Conservation (phyloP, 805 yeast species). For the Phaffomyces opuntiae region DNA sequence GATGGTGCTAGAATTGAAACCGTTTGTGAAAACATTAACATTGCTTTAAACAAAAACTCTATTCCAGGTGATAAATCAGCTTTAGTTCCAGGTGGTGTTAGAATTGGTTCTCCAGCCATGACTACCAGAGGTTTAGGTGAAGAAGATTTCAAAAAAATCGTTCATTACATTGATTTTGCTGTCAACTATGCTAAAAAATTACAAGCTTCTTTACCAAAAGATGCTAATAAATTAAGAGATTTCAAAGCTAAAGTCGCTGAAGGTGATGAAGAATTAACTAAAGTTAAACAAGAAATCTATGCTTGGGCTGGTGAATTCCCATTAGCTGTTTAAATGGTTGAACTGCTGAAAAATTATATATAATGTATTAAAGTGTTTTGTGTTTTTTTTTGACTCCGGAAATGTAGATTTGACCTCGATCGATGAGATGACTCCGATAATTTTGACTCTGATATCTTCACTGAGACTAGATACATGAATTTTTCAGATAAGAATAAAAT, state of each 20-base stretch:
- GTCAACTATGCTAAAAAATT: conserved; percentile 49
- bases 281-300: conserved; percentile 70
- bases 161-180: conserved; percentile 72
- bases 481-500: no score
- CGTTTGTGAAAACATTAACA: conserved; percentile 80
- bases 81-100: conserved; percentile 89
- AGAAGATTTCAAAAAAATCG: conserved; percentile 74
- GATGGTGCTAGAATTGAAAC: conserved; percentile 97
- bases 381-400: background rate
- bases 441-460: no score
- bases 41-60: conserved; percentile 94
- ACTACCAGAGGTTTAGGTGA: conserved; percentile 87
- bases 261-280: conserved; percentile 61
- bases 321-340: conserved; percentile 39
- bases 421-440: no score
- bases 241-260: conserved; percentile 77
- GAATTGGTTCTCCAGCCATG: conserved; percentile 99
- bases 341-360: background rate
- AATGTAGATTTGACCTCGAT: background rate
- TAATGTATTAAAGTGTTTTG: background rate
- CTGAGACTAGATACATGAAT: no score
- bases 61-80: conserved; percentile 97
- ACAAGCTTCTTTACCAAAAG: conserved; percentile 78
- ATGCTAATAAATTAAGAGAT: conserved; percentile 92
- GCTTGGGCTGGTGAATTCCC: conserved; percentile 91